A percentile compares a stretch with the other conserved stretches of the same genome.
Evolutionary conservation across 2,329 filamentous ascomycete species (phyloP).

Genomic region (Pseudovirgaria hyperparasitica): DNA sequence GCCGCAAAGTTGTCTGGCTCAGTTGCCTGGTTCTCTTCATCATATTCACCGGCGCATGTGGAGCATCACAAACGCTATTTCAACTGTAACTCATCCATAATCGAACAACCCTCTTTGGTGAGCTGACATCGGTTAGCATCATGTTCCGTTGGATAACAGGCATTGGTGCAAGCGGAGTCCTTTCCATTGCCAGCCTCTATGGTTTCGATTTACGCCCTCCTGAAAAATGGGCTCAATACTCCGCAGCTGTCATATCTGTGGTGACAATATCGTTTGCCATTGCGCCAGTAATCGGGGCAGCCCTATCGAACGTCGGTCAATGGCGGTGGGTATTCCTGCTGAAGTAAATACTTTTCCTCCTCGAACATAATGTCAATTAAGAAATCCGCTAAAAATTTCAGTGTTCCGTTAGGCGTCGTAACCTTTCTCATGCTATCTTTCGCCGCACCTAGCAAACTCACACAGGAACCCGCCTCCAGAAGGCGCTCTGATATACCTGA

Average conservation of each 20-base stretch:
- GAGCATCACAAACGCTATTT: conserved; percentile 14
- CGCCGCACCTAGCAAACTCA: too few relatives aligned
- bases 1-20: conserved; percentile 16
- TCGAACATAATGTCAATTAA: conserved; percentile 1
- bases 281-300: conserved; percentile 10
- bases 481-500: conserved; percentile 1
- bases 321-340: conserved; percentile 12
- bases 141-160: conserved; percentile 21
- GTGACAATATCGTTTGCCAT: conserved; percentile 5
- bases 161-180: conserved; percentile 19
- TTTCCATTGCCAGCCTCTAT: conserved; percentile 15
- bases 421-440: conserved; percentile 1
- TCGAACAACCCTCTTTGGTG: neutral
- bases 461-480: too few relatives aligned
- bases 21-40: conserved; percentile 15
- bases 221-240: conserved; percentile 3
- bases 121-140: conserved; percentile 7
- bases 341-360: conserved; percentile 7
- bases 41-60: conserved; percentile 20
- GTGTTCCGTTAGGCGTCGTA: conserved; percentile 6
- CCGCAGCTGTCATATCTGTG: conserved; percentile 2
- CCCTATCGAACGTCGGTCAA: conserved; percentile 3
- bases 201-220: conserved; percentile 16
- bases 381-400: conserved; percentile 1
- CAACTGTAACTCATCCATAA: conserved; percentile 12